Base-by-base conservation (phyloP, 164 flowering plant species). In the Houttuynia cordata region DNA sequence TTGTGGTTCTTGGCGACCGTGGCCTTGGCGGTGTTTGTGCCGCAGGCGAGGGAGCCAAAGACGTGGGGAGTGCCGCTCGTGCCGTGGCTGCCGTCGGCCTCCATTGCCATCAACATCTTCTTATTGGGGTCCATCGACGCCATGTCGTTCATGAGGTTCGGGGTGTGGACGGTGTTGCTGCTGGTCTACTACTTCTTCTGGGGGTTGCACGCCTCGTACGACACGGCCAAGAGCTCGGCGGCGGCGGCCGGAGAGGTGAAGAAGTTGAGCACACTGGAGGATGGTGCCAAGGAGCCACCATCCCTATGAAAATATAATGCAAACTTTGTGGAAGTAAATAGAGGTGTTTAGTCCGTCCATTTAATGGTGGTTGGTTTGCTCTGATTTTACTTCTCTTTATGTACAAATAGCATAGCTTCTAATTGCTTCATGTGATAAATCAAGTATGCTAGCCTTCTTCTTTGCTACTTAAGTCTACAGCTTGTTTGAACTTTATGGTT, bases 11-110 rank as follows among this genome's bases (percentile, higher is more conserved):
- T 79, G 0, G 70, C 70, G 6, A 84, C 87, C 1, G 8, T 78
- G 59, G 80, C 73, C 1, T 50, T 84, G 14, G 8, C 53, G 45
- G 0, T 78, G 39, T 49, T 59, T 10, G 78, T 83, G 24, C 75
- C 77, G 0, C 70, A 78, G 17, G 85, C 84, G 0, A 62, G 74
- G 58, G 24, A 62, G 20, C 84, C 88, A 0, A 78, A 76, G 70
- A 40, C 74, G 24, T 83, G 91, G 91, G 91, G 88, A 1, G 78
- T 70, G 8, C 91, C 87, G 4, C 54, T 79, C 51, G 77, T 83
- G 30, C 86, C 87, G 1, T 85, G 84, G 86, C 56, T 85, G 53
- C 86, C 91, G 9, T 81, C 88, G 0, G 65, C 69, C 0, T 74
- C 75, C 0, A 77, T 85, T 1, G 74, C 75, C 5, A 71, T 81